These are phyloP conservation scores for Astragalus membranaceus DNA, from an alignment of 306 rosid genomes.

Conservation along the genomic window DNA sequence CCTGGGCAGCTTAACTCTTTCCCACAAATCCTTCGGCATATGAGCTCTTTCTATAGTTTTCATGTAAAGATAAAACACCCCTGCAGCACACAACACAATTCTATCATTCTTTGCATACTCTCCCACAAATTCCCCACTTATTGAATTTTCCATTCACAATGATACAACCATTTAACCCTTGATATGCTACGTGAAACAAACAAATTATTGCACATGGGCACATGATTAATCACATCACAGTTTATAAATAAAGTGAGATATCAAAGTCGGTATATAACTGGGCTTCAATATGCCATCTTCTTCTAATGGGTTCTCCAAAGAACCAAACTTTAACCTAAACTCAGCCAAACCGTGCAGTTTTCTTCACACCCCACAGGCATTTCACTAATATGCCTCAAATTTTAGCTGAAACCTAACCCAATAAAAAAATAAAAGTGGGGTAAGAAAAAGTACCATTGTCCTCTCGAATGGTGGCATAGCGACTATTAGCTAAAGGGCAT, in stretches of 20 bases:
- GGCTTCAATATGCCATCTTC: background rate
- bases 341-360: background rate
- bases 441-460: slow-evolving; percentile 56
- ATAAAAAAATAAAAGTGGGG: background rate
- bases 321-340: background rate
- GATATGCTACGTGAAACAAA: background rate
- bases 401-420: background rate
- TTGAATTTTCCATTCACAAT: background rate
- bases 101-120: slow-evolving; percentile 7
- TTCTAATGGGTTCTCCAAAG: background rate
- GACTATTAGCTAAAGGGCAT: slow-evolving; percentile 89
- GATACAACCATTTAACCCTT: background rate
- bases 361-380: background rate
- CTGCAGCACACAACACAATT: slow-evolving; percentile 36
- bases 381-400: background rate
- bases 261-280: background rate
- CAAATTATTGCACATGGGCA: background rate
- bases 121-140: background rate
- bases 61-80: slow-evolving; percentile 92
- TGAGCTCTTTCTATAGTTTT: slow-evolving; percentile 96
- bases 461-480: slow-evolving; percentile 88
- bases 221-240: background rate
- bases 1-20: slow-evolving; percentile 86
- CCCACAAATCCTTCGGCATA: slow-evolving; percentile 86
- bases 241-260: background rate